A percentile compares a stretch with the other conserved stretches of the same genome.
These are phyloP conservation scores for Cladosporium sp. DNA, from an alignment of 2,329 filamentous ascomycete genomes.

Conservation along the genomic window DNA sequence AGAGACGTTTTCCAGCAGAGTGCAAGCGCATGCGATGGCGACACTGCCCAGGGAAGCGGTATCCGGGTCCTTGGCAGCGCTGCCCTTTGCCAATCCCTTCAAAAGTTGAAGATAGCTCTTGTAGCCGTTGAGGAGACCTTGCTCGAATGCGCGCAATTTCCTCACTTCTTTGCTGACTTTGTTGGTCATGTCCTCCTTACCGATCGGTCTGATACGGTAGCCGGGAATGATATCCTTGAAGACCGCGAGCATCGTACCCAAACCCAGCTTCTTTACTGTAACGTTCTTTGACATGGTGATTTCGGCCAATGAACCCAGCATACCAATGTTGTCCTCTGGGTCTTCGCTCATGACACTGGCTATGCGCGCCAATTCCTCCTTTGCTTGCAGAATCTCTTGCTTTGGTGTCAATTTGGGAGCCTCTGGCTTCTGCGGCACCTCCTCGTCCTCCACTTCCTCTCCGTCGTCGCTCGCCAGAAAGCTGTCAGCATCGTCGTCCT, in stretches of 20 bases:
- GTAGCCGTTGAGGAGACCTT: constrained; percentile 81
- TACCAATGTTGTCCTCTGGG: constrained; percentile 82
- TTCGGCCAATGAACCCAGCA: constrained; percentile 74
- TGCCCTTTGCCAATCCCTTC: constrained; percentile 63
- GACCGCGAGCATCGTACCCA: constrained; percentile 83
- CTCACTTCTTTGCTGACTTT: constrained; percentile 92
- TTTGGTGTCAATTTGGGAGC: constrained; percentile 63
- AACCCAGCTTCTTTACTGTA: constrained; percentile 78
- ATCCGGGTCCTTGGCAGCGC: constrained; percentile 43
- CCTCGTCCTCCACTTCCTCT: constrained; percentile 45
- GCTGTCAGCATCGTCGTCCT: constrained; percentile 60
- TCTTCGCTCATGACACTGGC: constrained; percentile 83
- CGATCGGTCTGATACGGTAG: constrained; percentile 83
- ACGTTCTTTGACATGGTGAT: constrained; percentile 69
- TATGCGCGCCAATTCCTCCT: constrained; percentile 87
- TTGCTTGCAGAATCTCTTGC: constrained; percentile 80
- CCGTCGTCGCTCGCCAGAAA: constrained; percentile 62
- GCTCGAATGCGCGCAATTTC: constrained; percentile 79
- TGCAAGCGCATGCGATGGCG: constrained; percentile 83
- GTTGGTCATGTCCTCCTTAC: constrained; percentile 70
- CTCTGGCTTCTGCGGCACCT: constrained; percentile 45
- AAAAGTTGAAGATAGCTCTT: constrained; percentile 80
- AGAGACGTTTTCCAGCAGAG: constrained; percentile 74
- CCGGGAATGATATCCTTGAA: constrained; percentile 97
- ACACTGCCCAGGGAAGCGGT: constrained; percentile 60